Conservation (phyloP, 202 grass and related monocot species). For the Schoenoplectus tabernaemontani region DNA sequence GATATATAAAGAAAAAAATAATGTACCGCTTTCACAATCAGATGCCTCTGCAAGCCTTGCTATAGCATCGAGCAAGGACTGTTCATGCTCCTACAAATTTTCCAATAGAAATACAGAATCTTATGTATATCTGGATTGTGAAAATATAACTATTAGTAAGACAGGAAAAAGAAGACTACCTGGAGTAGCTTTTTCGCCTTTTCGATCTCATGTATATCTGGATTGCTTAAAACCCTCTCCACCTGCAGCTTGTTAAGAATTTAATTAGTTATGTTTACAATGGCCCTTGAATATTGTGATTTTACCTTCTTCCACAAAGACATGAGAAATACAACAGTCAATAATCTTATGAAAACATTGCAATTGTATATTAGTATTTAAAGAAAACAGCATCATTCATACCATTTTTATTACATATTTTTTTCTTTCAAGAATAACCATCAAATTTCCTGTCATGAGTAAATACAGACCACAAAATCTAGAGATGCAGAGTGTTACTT, state of each 20-base stretch:
- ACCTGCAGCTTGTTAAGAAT: slow-evolving; percentile 38
- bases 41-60: slow-evolving; percentile 73
- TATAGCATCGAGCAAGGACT: slow-evolving; percentile 82
- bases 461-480: neutral
- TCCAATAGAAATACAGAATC: neutral
- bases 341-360: slow-evolving; percentile 4
- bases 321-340: slow-evolving; percentile 9
- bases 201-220: slow-evolving; percentile 66
- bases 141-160: neutral
- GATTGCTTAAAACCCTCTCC: slow-evolving; percentile 67
- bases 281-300: neutral
- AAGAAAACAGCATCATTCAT: neutral
- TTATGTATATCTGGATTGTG: neutral
- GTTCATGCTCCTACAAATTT: slow-evolving; percentile 69
- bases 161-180: slow-evolving; percentile 27
- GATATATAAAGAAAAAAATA: neutral
- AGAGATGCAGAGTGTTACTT: neutral
- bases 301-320: neutral
- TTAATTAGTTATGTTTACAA: neutral
- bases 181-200: slow-evolving; percentile 73
- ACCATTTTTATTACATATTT: too few species aligned
- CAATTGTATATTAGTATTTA: neutral
- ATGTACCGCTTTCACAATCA: slow-evolving; percentile 83
- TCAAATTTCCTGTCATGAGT: neutral
- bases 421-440: too few species aligned